Evolutionary conservation across 257 asterid species (phyloP).

Genomic region (Petrea volubilis): DNA sequence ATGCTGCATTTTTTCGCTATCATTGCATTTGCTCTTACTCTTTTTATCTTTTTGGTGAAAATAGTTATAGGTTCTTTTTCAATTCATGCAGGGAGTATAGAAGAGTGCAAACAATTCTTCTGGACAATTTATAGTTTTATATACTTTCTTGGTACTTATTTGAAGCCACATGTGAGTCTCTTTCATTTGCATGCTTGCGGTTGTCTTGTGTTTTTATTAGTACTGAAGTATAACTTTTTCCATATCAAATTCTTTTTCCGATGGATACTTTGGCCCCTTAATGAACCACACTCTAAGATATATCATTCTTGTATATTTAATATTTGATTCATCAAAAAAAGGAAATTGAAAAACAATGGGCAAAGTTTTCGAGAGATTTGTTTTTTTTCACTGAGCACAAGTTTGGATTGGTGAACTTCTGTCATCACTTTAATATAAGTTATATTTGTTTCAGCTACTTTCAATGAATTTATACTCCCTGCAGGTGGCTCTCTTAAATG

Average conservation of each 20-base stretch:
- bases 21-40: background rate
- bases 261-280: conserved; percentile 1
- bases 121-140: conserved; percentile 55
- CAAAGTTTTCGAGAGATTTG: background rate
- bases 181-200: conserved; percentile 13
- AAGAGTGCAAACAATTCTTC: conserved; percentile 75
- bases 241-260: background rate
- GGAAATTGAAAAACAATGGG: background rate
- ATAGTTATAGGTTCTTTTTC: conserved; percentile 23
- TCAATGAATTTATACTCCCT: conserved; percentile 23
- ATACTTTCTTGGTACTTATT: conserved; percentile 80
- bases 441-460: background rate
- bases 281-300: conserved; percentile 11
- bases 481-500: conserved; percentile 94
- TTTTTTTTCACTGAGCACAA: background rate
- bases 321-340: background rate
- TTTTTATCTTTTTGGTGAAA: conserved; percentile 19
- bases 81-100: conserved; percentile 65
- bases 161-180: conserved; percentile 94
- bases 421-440: background rate
- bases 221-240: background rate
- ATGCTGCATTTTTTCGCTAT: background rate
- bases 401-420: background rate
- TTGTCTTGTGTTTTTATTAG: conserved; percentile 5
- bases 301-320: background rate